Conservation (phyloP, 768 basidiomycete species). For the Neoboletus subvelutipes region DNA sequence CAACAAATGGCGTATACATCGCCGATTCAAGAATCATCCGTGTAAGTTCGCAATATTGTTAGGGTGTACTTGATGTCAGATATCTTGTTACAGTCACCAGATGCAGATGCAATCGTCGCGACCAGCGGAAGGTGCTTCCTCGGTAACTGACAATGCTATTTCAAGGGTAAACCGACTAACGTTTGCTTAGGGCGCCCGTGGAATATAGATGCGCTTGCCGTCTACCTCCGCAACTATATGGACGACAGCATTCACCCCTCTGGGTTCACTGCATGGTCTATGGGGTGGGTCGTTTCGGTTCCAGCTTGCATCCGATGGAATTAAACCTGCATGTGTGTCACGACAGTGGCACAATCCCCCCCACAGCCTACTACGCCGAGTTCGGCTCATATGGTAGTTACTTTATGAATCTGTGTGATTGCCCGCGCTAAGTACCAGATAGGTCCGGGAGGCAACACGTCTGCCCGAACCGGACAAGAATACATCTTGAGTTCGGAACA, state of each 20-base stretch:
- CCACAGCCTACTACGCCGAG: constrained; percentile 60
- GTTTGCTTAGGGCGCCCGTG: constrained; percentile 47
- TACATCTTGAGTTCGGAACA: constrained; percentile 41
- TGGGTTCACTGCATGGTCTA: constrained; percentile 50
- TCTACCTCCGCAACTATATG: constrained; percentile 57
- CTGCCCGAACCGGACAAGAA: constrained; percentile 43
- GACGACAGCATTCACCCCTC: constrained; percentile 51
- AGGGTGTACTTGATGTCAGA: not conserved
- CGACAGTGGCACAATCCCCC: constrained; percentile 47
- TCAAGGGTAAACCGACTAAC: not conserved
- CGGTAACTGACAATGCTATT: constrained; percentile 31
- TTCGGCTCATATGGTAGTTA: constrained; percentile 48
- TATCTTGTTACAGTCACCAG: constrained; percentile 46
- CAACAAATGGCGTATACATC: constrained; percentile 55
- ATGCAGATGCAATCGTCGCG: constrained; percentile 45
- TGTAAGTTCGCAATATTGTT: constrained; percentile 33
- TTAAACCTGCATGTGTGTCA: constrained; percentile 10
- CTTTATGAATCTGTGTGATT: not conserved
- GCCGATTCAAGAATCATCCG: constrained; percentile 54
- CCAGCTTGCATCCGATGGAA: not conserved
- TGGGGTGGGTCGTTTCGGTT: constrained; percentile 13
- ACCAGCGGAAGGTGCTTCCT: constrained; percentile 50
- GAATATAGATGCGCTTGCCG: constrained; percentile 56
- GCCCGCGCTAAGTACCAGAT: not conserved
- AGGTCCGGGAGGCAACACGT: constrained; percentile 57